Evolutionary conservation across 1,139 yeast genomes (phyloP), one percentile per base, ranked within the genome.

Genomic region (Geotrichum restrictum): DNA sequence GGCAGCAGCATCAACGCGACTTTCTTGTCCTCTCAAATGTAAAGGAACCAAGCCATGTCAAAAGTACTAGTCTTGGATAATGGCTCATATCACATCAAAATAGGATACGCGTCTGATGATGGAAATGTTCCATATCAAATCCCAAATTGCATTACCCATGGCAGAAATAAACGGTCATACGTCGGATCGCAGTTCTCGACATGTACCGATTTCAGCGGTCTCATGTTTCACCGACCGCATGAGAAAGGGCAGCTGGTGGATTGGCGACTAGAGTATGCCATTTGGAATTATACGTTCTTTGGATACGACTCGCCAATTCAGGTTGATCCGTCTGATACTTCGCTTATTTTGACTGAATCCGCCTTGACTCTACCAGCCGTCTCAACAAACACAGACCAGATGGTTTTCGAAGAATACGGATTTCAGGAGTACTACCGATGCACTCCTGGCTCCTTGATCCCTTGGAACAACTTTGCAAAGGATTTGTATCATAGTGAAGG

Each of bases 351-450:
- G 51, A 80, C 89, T 1, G 98, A 93, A 63, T 76, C 91, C 13
- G 93, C 96, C 19, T 82, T 85, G 65, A 87, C 88, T 52, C 71
- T 93, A 43, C 95, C 96, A 0, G 87, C 83, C 52, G 74, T 93
- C 41, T 87, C 95, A 41, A 81, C 83, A 61, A 86, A 86, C 67
- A 85, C 89, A 27, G 98, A 93, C 67, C 96, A 91, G 69, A 85
- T 93, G 1, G 79, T 94, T 2, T 91, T 94, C 71, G 99, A 94
- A 68, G 98, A 94, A 64, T 93, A 84, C 63, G 95, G 88, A 7
- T 86, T 93, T 64, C 76, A 75, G 32, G 79, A 81, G 38, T 81
- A 83, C 59, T 80, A 80, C 55, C 66, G 91, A 45, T 78, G 85
- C 2, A 77, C 83, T 0, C 78, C 88, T 0, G 84, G 83, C 1